phyloP scores from a whole-genome alignment of 176 grass and related monocot species.

The Calamus simplicifolius region DNA sequence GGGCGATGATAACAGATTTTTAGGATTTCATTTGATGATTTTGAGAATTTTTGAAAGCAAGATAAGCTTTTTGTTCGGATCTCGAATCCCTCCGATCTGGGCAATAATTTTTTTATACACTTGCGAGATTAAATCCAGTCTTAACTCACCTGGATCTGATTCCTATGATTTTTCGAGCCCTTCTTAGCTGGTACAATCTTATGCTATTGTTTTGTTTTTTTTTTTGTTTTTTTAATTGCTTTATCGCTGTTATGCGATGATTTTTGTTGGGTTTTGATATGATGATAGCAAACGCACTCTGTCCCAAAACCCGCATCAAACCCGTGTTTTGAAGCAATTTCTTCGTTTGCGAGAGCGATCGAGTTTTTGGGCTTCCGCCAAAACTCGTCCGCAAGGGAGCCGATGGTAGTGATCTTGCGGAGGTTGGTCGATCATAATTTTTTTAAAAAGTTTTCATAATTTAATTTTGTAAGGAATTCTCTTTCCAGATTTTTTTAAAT shows the following conservation, averaged over 20 bases:
- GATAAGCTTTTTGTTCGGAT: constrained; percentile 69
- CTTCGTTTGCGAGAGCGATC: constrained; percentile 62
- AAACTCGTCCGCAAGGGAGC: constrained; percentile 14
- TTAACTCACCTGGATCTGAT: constrained; percentile 76
- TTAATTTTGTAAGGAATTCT: neutral
- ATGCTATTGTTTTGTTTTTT: too few relatives aligned
- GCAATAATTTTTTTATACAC: constrained; percentile 32
- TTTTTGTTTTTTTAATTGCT: neutral
- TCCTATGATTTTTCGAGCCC: constrained; percentile 55
- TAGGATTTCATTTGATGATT: too few relatives aligned
- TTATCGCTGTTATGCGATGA: accelerated
- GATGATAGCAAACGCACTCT: constrained; percentile 61
- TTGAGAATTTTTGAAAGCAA: constrained; percentile 13
- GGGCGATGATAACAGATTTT: too few relatives aligned
- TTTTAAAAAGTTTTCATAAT: neutral
- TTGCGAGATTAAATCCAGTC: constrained; percentile 47
- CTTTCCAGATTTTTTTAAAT: neutral
- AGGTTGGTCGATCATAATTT: constrained; percentile 9
- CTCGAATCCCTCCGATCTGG: constrained; percentile 13
- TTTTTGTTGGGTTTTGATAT: neutral
- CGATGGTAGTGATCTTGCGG: constrained; percentile 22
- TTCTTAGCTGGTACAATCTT: constrained; percentile 32
- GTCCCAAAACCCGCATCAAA: constrained; percentile 36
- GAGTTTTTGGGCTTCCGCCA: neutral
- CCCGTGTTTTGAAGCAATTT: constrained; percentile 74